Evolutionary conservation across 2,329 filamentous ascomycete species (phyloP).

Genomic region (Arthrocladium fulminans): DNA sequence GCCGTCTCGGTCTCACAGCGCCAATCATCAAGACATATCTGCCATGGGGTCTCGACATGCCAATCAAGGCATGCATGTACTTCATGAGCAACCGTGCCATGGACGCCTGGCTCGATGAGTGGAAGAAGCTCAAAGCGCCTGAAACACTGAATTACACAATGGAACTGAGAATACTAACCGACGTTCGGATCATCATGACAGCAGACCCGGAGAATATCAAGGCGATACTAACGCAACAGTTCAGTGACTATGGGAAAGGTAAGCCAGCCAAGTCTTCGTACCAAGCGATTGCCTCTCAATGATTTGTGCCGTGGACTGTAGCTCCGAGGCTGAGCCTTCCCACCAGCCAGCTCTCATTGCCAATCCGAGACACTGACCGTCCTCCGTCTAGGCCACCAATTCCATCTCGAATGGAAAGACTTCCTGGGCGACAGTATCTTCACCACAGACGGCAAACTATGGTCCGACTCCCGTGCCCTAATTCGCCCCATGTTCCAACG

Average conservation of each 20-base stretch:
- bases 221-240: constrained; percentile 79
- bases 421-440: constrained; percentile 83
- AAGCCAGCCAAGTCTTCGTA: too few relatives aligned
- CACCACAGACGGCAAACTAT: constrained; percentile 67
- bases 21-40: constrained; percentile 28
- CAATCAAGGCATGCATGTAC: constrained; percentile 4
- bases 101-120: constrained; percentile 10
- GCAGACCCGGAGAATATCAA: constrained; percentile 85
- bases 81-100: constrained; percentile 7
- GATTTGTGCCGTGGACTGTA: neutral
- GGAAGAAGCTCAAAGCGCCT: constrained; percentile 24
- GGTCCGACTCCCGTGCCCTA: constrained; percentile 75
- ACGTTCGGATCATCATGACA: constrained; percentile 60
- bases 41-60: constrained; percentile 27
- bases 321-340: too few relatives aligned
- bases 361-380: constrained; percentile 19
- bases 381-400: too few relatives aligned
- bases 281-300: neutral
- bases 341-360: too few relatives aligned
- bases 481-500: constrained; percentile 81
- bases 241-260: constrained; percentile 78
- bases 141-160: constrained; percentile 8
- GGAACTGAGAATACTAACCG: constrained; percentile 7
- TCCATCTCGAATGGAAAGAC: constrained; percentile 65
- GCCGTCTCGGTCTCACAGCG: constrained; percentile 29